Evolutionary conservation across 805 yeast genomes (phyloP).

Genomic region (Kluyveromyces wickerhamii): DNA sequence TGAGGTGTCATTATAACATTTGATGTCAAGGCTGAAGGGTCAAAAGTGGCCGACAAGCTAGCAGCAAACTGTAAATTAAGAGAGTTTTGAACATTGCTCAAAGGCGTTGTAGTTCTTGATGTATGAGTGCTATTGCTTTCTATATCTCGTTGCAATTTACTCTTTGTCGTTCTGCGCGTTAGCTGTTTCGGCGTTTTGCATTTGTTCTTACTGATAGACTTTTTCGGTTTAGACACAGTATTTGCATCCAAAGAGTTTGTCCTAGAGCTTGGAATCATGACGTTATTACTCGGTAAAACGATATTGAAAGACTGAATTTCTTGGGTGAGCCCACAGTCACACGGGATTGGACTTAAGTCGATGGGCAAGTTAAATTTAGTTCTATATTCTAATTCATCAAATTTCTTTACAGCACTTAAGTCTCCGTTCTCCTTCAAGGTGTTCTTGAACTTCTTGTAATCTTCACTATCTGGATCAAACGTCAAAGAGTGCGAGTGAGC

Average conservation of each 20-base stretch:
- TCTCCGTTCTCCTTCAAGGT: conserved; percentile 22
- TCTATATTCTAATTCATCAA: conserved; percentile 31
- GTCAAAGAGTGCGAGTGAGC: conserved; percentile 47
- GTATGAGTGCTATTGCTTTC: conserved; percentile 4
- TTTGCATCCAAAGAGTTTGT: conserved; percentile 2
- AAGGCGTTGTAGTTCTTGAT: conserved; percentile 4
- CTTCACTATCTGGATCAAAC: conserved; percentile 29
- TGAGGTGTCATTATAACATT: neutral
- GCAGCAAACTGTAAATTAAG: neutral
- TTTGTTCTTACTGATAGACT: conserved; percentile 5
- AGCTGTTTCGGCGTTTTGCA: conserved; percentile 5
- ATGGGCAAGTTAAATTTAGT: conserved; percentile 27
- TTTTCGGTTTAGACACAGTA: conserved; percentile 9
- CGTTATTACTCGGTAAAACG: conserved; percentile 24
- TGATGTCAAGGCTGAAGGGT: neutral
- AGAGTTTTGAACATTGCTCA: conserved; percentile 2
- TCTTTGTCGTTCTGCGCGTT: conserved; percentile 5
- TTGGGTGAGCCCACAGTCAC: conserved; percentile 32
- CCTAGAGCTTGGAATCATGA: conserved; percentile 6
- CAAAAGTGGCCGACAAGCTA: neutral
- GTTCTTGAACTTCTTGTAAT: conserved; percentile 29
- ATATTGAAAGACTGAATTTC: conserved; percentile 30
- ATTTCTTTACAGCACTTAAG: conserved; percentile 27
- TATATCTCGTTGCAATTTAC: conserved; percentile 2
- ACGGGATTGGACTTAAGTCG: conserved; percentile 25